These are phyloP conservation scores for Phytomonas sp. DNA, from an alignment of 208 protist genomes.

Conservation along the genomic window DNA sequence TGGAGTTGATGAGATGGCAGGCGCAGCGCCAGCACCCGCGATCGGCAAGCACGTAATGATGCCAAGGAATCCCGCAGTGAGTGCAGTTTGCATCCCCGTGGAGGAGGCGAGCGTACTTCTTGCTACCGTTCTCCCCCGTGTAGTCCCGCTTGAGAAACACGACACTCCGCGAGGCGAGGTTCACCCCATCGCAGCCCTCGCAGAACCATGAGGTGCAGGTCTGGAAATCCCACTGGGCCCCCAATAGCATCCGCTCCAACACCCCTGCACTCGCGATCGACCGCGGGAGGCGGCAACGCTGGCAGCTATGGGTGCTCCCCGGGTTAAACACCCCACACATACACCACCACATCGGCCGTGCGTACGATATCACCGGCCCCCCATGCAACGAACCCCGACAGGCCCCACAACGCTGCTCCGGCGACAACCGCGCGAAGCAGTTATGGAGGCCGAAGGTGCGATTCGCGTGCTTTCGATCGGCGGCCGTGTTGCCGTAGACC, in stretches of 20 bases:
- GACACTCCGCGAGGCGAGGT: conserved; percentile 41
- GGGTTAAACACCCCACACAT: conserved; percentile 46
- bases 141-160: conserved; percentile 12
- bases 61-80: conserved; percentile 54
- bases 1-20: conserved; percentile 51
- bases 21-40: conserved; percentile 56
- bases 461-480: conserved; percentile 13
- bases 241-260: conserved; percentile 22
- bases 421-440: conserved; percentile 26
- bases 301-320: conserved; percentile 23
- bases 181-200: conserved; percentile 53
- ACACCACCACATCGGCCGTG: conserved; percentile 41
- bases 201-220: conserved; percentile 64
- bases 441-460: conserved; percentile 34
- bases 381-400: conserved; percentile 47
- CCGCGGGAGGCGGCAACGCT: conserved; percentile 58
- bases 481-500: conserved; percentile 23
- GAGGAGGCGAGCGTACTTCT: conserved; percentile 19
- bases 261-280: conserved; percentile 11
- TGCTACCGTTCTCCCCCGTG: not conserved
- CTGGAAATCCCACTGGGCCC: conserved; percentile 36
- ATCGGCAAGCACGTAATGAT: conserved; percentile 32
- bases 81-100: conserved; percentile 29
- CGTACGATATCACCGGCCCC: conserved; percentile 17
- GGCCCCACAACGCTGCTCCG: conserved; percentile 26